Evolutionary conservation across 345 rosid genomes (phyloP).

Genomic region (Corchorus olitorius): DNA sequence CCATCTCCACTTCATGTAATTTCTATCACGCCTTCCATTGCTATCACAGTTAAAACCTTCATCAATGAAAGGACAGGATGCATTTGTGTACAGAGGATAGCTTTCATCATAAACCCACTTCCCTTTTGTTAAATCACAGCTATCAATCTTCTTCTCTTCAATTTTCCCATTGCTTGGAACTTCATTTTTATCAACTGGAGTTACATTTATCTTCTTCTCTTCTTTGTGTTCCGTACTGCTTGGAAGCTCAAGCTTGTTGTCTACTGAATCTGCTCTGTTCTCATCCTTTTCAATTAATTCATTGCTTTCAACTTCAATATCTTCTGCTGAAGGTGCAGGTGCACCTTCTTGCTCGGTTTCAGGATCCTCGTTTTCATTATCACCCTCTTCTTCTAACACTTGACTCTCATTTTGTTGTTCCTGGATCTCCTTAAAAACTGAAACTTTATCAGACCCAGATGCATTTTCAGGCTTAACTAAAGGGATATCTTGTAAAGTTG

Average conservation of each 20-base stretch:
- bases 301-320: conserved; percentile 27
- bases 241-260: conserved; percentile 38
- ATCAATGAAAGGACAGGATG: conserved; percentile 86
- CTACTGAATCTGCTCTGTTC: conserved; percentile 18
- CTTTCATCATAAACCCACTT: conserved; percentile 79
- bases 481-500: conserved; percentile 42
- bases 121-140: conserved; percentile 74
- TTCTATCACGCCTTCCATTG: conserved; percentile 73
- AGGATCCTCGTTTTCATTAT: conserved; percentile 17
- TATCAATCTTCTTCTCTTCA: conserved; percentile 28
- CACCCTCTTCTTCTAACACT: conserved; percentile 19
- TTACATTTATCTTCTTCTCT: conserved; percentile 29
- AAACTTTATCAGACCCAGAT: conserved; percentile 44
- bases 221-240: conserved; percentile 20
- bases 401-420: conserved; percentile 21
- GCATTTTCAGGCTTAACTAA: conserved; percentile 31
- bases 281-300: conserved; percentile 20
- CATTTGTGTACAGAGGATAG: conserved; percentile 71
- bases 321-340: conserved; percentile 25
- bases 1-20: conserved; percentile 89
- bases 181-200: conserved; percentile 16
- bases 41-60: conserved; percentile 84
- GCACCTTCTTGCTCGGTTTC: conserved; percentile 26
- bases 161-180: conserved; percentile 11
- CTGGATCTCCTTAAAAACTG: conserved; percentile 21